Percentiles rank a stretch among this genome's conserved stretches.
phyloP scores from a whole-genome alignment of 371 early-diverging fungal genomes.

The Choanephora cucurbitarum region DNA sequence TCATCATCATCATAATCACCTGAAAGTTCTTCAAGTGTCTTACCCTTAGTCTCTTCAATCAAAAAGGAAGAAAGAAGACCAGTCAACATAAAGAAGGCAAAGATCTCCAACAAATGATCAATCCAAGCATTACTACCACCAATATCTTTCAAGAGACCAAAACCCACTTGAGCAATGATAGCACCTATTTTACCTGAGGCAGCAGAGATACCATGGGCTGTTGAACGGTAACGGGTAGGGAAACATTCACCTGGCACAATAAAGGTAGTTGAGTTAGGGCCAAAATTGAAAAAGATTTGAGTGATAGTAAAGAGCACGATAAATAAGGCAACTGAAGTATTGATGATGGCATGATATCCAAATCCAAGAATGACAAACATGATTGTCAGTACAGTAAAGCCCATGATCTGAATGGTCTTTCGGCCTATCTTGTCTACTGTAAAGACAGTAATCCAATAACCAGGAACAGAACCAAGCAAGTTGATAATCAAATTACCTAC shows the following conservation, averaged over 20 bases:
- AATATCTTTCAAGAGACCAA: slow-evolving; percentile 66
- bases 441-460: slow-evolving; percentile 80
- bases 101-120: slow-evolving; percentile 65
- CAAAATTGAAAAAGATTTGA: slow-evolving; percentile 85
- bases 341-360: slow-evolving; percentile 43
- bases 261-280: slow-evolving; percentile 85
- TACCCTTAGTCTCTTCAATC: slow-evolving; percentile 47
- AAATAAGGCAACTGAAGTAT: slow-evolving; percentile 57
- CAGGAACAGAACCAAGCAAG: slow-evolving; percentile 81
- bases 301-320: slow-evolving; percentile 72
- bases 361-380: slow-evolving; percentile 44
- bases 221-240: slow-evolving; percentile 83
- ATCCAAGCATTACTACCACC: slow-evolving; percentile 66
- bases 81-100: slow-evolving; percentile 73
- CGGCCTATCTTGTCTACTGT: slow-evolving; percentile 81
- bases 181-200: slow-evolving; percentile 86
- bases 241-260: slow-evolving; percentile 84
- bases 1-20: slow-evolving; percentile 28
- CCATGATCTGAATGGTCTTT: slow-evolving; percentile 76
- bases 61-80: slow-evolving; percentile 62
- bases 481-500: slow-evolving; percentile 78
- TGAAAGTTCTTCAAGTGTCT: slow-evolving; percentile 38
- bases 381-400: slow-evolving; percentile 48
- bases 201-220: slow-evolving; percentile 88
- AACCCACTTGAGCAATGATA: slow-evolving; percentile 73